A percentile compares a stretch with the other conserved stretches of the same genome.
These are phyloP conservation scores for Russula emetica DNA, from an alignment of 768 basidiomycete species.

Conservation along the genomic window DNA sequence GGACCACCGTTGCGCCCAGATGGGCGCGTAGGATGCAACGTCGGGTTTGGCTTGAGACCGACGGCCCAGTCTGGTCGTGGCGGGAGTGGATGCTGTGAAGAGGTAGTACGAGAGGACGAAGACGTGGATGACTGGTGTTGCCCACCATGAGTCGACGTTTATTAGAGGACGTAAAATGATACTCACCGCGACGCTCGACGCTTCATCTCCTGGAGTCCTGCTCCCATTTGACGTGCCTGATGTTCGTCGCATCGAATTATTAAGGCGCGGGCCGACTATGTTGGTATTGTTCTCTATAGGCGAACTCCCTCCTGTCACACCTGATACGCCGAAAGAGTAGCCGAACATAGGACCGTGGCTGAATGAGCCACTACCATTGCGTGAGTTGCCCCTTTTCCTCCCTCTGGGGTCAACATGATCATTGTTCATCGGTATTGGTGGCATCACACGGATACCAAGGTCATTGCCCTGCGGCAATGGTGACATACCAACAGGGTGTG, in stretches of 20 bases:
- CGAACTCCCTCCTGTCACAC: constrained; percentile 10
- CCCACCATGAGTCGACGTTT: background rate
- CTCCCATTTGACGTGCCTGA: constrained; percentile 49
- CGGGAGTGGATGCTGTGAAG: constrained; percentile 75
- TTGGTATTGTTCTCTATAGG: constrained; percentile 36
- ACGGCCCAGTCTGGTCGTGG: constrained; percentile 88
- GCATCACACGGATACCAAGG: constrained; percentile 34
- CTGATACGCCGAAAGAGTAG: constrained; percentile 37
- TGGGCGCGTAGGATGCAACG: constrained; percentile 46
- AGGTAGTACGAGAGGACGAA: constrained; percentile 70
- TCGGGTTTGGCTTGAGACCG: constrained; percentile 72
- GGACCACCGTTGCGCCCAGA: constrained; percentile 51
- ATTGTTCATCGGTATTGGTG: constrained; percentile 33
- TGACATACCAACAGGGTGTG: constrained; percentile 33
- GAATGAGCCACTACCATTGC: constrained; percentile 43
- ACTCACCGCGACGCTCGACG: constrained; percentile 63
- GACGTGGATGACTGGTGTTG: constrained; percentile 63
- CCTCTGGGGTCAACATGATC: constrained; percentile 34
- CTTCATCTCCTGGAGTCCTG: constrained; percentile 69
- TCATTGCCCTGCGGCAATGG: constrained; percentile 22
- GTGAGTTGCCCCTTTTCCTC: constrained; percentile 24
- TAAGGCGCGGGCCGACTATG: constrained; percentile 63
- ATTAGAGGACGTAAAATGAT: background rate
- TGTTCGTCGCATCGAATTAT: constrained; percentile 44
- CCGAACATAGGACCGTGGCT: constrained; percentile 64